Evolutionary conservation across 257 asterid species (phyloP).

Genomic region (Solanum medicagineum): DNA sequence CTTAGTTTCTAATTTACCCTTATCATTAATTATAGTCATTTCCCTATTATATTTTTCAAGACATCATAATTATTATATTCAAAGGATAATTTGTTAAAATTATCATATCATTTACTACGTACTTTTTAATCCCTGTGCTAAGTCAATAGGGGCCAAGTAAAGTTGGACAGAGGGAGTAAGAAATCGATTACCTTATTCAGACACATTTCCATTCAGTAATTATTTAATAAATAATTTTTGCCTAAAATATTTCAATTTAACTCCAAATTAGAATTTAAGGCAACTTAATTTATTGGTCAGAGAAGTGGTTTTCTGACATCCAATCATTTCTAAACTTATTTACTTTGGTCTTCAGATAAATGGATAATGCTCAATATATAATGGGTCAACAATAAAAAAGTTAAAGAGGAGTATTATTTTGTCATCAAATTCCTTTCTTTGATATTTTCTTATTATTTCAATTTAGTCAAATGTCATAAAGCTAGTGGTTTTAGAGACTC

Average conservation of each 20-base stretch:
- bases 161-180: fast-evolving
- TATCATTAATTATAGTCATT: no score
- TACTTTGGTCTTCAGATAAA: neutral
- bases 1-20: no score
- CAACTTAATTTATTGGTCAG: neutral
- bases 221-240: neutral
- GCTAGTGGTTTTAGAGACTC: neutral
- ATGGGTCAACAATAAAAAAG: neutral
- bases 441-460: neutral
- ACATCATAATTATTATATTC: no score
- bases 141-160: no score
- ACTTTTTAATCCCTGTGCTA: no score
- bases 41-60: no score
- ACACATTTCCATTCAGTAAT: no score
- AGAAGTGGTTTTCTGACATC: neutral
- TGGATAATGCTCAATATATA: neutral
- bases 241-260: neutral
- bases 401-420: neutral
- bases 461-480: neutral
- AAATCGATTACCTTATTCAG: no score
- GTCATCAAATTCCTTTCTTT: neutral
- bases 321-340: neutral
- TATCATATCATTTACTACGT: no score
- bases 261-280: neutral
- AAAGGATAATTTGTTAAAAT: no score